These are phyloP conservation scores for Mycena filopes DNA, from an alignment of 768 basidiomycete species.

Conservation along the genomic window DNA sequence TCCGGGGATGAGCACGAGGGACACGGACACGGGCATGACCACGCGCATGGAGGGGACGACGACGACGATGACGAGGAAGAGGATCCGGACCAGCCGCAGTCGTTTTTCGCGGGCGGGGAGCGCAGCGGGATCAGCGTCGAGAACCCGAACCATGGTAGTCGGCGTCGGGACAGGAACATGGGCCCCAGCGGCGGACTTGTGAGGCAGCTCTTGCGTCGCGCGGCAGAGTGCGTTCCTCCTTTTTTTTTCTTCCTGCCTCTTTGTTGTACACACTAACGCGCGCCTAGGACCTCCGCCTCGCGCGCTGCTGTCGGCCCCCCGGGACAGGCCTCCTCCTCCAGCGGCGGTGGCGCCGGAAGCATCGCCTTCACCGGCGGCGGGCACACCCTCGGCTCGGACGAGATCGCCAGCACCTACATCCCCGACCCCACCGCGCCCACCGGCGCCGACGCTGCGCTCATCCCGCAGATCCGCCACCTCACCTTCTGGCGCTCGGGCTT, in stretches of 20 bases:
- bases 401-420: slow-evolving; percentile 80
- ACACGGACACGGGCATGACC: slow-evolving; percentile 1
- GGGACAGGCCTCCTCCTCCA: background rate
- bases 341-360: too few relatives aligned
- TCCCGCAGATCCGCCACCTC: slow-evolving; percentile 74
- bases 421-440: slow-evolving; percentile 70
- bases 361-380: slow-evolving; percentile 77
- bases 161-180: slow-evolving; percentile 26
- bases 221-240: slow-evolving; percentile 71
- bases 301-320: slow-evolving; percentile 24
- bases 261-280: background rate
- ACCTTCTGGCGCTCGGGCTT: slow-evolving; percentile 97
- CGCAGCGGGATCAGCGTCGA: slow-evolving; percentile 91
- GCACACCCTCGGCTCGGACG: slow-evolving; percentile 89
- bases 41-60: background rate
- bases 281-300: slow-evolving; percentile 46
- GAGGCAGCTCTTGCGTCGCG: slow-evolving; percentile 80
- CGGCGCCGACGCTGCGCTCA: slow-evolving; percentile 51
- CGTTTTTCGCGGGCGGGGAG: slow-evolving; percentile 95
- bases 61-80: slow-evolving; percentile 53
- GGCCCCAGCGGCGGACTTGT: slow-evolving; percentile 70
- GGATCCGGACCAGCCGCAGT: slow-evolving; percentile 65
- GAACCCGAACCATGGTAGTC: slow-evolving; percentile 72
- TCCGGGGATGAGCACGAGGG: too few relatives aligned
- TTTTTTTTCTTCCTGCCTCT: slow-evolving; percentile 19